Conservation (phyloP, 2,329 filamentous ascomycete species). For the Cladorrhinum sp. region DNA sequence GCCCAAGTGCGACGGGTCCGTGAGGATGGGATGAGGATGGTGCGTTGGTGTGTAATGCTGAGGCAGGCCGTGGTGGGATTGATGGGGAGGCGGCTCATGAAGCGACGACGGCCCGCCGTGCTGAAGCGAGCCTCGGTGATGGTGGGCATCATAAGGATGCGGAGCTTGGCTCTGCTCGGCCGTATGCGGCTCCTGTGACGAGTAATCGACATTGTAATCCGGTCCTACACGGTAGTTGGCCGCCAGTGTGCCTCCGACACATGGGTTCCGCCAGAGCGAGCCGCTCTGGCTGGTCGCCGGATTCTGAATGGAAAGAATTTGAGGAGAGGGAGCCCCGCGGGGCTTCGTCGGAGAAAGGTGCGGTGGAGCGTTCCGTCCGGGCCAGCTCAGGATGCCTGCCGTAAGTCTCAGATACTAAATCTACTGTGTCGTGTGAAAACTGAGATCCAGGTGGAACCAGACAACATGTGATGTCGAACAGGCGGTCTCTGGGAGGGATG, state of each 20-base stretch:
- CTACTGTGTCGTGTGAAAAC: conserved; percentile 29
- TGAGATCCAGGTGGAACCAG: conserved; percentile 33
- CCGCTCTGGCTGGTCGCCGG: conserved; percentile 70
- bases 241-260: conserved; percentile 68
- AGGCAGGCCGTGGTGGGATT: conserved; percentile 40
- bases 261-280: conserved; percentile 75
- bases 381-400: conserved; percentile 32
- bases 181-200: conserved; percentile 64
- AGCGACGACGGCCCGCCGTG: conserved; percentile 45
- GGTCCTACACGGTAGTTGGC: conserved; percentile 67
- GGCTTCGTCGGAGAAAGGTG: conserved; percentile 43
- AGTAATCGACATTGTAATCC: conserved; percentile 73
- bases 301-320: conserved; percentile 60
- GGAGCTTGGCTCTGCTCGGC: conserved; percentile 62
- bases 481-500: background rate
- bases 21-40: conserved; percentile 52
- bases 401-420: conserved; percentile 26
- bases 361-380: conserved; percentile 22
- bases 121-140: conserved; percentile 49
- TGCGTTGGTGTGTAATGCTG: conserved; percentile 48
- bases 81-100: conserved; percentile 46
- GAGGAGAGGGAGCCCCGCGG: conserved; percentile 51
- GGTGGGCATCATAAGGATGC: conserved; percentile 57
- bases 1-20: conserved; percentile 55
- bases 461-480: conserved; percentile 36